A percentile compares a stretch with the other conserved stretches of the same genome.
Conservation (phyloP, 2,329 filamentous ascomycete genomes). For the Tolypocladium inflatum region DNA sequence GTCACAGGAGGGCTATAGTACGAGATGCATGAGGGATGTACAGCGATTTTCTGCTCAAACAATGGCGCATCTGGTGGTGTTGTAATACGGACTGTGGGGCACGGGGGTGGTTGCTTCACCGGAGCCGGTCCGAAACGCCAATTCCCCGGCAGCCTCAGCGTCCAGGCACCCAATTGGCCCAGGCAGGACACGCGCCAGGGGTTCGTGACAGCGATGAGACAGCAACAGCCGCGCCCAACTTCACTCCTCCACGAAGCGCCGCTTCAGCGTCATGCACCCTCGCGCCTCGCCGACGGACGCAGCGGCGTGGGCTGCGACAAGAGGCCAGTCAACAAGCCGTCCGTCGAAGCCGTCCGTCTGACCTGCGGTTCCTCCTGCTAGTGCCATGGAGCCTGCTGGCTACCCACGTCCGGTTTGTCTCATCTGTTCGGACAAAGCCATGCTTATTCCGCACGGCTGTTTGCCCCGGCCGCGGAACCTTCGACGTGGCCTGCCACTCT, state of each 20-base stretch:
- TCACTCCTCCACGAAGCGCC: background rate
- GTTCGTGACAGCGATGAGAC: constrained; percentile 2
- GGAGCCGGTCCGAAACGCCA: constrained; percentile 3
- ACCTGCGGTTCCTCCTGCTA: background rate
- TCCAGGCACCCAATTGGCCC: background rate
- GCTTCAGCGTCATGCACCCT: background rate
- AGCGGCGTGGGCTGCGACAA: background rate
- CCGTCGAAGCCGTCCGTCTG: background rate
- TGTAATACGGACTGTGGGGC: background rate
- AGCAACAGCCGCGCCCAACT: background rate
- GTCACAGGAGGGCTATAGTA: background rate
- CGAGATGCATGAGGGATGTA: background rate
- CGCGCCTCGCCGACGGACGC: background rate
- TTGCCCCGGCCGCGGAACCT: background rate
- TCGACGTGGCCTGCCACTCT: background rate
- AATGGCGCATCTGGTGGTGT: background rate
- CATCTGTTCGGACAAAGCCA: background rate
- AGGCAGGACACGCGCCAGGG: constrained; percentile 1
- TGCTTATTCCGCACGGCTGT: background rate
- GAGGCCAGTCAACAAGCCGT: background rate
- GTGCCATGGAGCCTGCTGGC: too few species aligned
- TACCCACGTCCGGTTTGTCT: background rate
- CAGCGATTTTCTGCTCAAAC: background rate
- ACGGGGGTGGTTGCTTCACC: background rate
- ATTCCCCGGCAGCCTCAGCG: constrained; percentile 1